These are phyloP conservation scores for Arctium minus DNA, from an alignment of 129 eudicot species.

Conservation along the genomic window DNA sequence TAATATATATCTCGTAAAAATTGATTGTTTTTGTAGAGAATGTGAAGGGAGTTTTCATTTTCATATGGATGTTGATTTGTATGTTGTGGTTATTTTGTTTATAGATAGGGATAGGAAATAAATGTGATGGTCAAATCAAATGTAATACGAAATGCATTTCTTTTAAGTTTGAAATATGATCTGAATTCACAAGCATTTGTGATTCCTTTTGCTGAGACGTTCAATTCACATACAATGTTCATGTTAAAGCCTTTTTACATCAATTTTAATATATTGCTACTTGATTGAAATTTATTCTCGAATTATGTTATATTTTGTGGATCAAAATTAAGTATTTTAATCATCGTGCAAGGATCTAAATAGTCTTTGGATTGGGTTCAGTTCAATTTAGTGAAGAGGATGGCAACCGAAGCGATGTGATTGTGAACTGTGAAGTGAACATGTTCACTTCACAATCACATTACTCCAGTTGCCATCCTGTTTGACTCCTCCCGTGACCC, in stretches of 20 bases:
- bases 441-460: too few species aligned
- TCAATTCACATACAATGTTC: slow-evolving; percentile 3
- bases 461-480: too few species aligned
- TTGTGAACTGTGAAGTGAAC: too few species aligned
- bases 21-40: background rate
- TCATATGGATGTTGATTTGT: background rate
- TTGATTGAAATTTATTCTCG: background rate
- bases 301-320: background rate
- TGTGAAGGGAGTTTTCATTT: slow-evolving; percentile 10
- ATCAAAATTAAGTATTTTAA: background rate
- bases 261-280: background rate
- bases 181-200: slow-evolving; percentile 1
- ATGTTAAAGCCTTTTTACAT: background rate
- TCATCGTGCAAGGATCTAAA: background rate
- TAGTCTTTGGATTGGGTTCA: background rate
- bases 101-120: slow-evolving; percentile 19
- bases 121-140: slow-evolving; percentile 1
- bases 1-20: background rate
- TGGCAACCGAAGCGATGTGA: background rate
- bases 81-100: slow-evolving; percentile 15
- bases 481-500: too few species aligned
- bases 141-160: slow-evolving; percentile 1
- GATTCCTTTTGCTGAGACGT: background rate
- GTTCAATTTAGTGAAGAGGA: background rate
- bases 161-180: slow-evolving; percentile 16